Evolutionary conservation across 2,329 filamentous ascomycete genomes (phyloP), one percentile per base, ranked within the genome.

Genomic region (Penicillium thymicola): DNA sequence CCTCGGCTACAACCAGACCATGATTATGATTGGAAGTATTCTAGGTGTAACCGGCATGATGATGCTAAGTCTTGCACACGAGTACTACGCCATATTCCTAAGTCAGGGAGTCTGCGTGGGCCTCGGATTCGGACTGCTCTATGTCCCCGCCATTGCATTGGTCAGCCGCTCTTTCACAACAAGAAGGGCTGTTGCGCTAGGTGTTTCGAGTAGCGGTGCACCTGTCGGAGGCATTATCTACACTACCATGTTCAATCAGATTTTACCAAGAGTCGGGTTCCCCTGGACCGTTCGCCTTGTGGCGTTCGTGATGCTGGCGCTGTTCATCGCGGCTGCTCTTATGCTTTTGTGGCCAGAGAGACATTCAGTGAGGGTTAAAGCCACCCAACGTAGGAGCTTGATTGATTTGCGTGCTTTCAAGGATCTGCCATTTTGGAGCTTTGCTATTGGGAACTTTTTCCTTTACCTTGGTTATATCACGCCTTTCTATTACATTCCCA

Each of bases 171-270:
- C 83, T 41, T 87, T 86, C 59, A 73, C 72, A 3, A 75, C 63
- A 10, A 79, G 79, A 38, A 75, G 79, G 10, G 78, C 77, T 0
- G 69, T 85, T 2, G 84, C 83, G 2, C 73, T 85, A 14, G 81
- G 81, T 0, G 73, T 82, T 5, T 76, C 78, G 4, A 81, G 82
- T 0, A 78, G 78, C 0, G 85, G 85, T 3, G 81, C 80, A 25
- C 77, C 77, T 0, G 78, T 79, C 0, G 85, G 84, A 0, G 83
- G 84, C 0, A 75, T 86, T 28, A 74, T 86, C 8, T 87, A 83
- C 63, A 83, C 84, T 0, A 70, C 81, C 1, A 74, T 79, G 34
- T 72, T 77, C 1, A 68, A 75, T 50, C 78, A 83, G 53, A 70
- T 85, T 4, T 70, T 84, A 2, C 77, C 81, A 0, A 74, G 74